A percentile compares a stretch with the other conserved stretches of the same genome.
Evolutionary conservation across 2,329 filamentous ascomycete species (phyloP).

Genomic region (Lachnellula arida): DNA sequence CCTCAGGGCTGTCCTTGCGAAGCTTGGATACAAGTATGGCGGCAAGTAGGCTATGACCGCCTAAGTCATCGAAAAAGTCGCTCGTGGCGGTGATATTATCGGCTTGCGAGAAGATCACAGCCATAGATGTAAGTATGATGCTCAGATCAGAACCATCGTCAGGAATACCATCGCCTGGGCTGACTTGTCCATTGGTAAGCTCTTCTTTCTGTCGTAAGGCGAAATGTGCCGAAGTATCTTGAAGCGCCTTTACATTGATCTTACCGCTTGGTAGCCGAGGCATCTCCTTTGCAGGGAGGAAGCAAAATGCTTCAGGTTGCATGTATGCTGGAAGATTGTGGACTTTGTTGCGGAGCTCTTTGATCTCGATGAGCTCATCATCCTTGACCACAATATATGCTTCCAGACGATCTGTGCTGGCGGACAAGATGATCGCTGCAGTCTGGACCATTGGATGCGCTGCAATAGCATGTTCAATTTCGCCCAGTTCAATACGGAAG

Average conservation of each 20-base stretch:
- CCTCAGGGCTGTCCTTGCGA: slow-evolving; percentile 1
- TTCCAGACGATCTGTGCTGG: slow-evolving; percentile 1
- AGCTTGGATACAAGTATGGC: slow-evolving; percentile 3
- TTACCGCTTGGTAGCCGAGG: slow-evolving; percentile 5
- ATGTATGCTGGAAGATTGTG: slow-evolving; percentile 2
- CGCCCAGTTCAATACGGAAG: slow-evolving; percentile 86
- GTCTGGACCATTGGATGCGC: slow-evolving; percentile 2
- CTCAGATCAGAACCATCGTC: not conserved
- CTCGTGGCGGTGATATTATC: not conserved
- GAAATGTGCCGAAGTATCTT: not conserved
- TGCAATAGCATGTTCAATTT: slow-evolving; percentile 59
- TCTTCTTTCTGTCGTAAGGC: not conserved
- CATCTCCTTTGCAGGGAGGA: slow-evolving; percentile 1
- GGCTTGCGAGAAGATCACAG: not conserved
- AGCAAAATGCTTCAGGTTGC: slow-evolving; percentile 5
- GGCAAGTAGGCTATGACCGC: slow-evolving; percentile 3
- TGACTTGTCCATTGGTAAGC: not conserved
- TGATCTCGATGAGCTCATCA: not conserved
- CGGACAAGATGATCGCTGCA: slow-evolving; percentile 1
- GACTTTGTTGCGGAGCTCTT: slow-evolving; percentile 3
- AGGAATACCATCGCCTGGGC: not conserved
- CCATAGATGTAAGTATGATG: not conserved
- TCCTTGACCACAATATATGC: slow-evolving; percentile 1
- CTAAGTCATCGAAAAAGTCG: not conserved
- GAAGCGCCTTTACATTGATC: slow-evolving; percentile 3